Base-by-base conservation (phyloP, 2,329 filamentous ascomycete genomes). In the Lasiodiplodia theobromae region DNA sequence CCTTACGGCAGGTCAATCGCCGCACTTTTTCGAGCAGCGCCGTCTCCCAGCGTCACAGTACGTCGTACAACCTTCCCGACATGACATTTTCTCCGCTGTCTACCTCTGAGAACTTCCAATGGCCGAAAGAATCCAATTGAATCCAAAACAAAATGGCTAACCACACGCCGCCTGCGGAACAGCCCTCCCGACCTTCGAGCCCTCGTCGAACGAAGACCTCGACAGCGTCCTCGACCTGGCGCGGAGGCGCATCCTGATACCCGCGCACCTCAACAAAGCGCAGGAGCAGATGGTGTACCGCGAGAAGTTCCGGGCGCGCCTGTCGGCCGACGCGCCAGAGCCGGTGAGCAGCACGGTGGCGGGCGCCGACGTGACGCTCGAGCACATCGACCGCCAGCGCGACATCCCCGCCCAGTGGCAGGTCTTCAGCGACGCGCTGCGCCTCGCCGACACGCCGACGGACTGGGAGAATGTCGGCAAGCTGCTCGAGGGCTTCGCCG, bases 241-340 rank as follows among this genome's bases (percentile, higher is more conserved):
- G 65, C 83, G 83, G 70, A 76, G 75, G 56, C 80, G 81, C 63
- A 73, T 84, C 71, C 78, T 85, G 69, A 77, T 85, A 25, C 83
- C 83, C 16, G 67, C 68, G 7, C 80, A 83, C 73, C 78, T 86
- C 65, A 79, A 76, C 68, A 70, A 73, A 18, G 75, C 77, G 49
- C 82, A 85, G 71, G 72, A 76, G 37, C 75, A 78, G 69, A 78
- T 85, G 37, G 79, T 85, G 71, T 84, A 80, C 76, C 73, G 74
- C 56, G 69, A 76, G 21, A 78, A 80, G 44, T 76, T 81, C 74
- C 75, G 75, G n/a, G 73, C 80, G 54, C 77, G 78, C 49, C 79
- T 85, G 44, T 75, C 80, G 60, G 14, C 53, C 7, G 21, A 56
- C 8, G 21, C 23, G 5, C 78, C 76, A 31, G 77, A 83, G 67